Base-by-base conservation (phyloP, 2,329 filamentous ascomycete species). In the Fusarium sp. region DNA sequence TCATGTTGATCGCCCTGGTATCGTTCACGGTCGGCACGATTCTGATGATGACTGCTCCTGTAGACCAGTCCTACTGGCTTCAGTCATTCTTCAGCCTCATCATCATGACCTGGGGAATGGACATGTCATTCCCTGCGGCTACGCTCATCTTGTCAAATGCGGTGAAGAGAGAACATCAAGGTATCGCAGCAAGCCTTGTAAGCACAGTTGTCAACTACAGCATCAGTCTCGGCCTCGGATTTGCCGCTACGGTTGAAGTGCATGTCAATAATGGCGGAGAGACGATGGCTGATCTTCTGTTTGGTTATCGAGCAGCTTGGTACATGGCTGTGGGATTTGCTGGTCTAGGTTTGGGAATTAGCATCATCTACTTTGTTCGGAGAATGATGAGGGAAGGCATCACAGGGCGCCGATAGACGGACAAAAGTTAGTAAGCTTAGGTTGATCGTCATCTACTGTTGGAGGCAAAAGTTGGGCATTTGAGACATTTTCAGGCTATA, bases 121-220 rank as follows among this genome's bases (percentile, higher is more conserved):
- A 93, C 77, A 92, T 92, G 85, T 89, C 85, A 3, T 92, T 92
- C 73, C 91, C 91, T 0, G 88, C 90, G 0, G 89, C 88, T 0
- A 91, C 87, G 0, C 77, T 92, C 14, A 85, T 92, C 33, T 82
- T 93, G 10, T 89, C 86, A 33, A 87, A 92, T 71, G 82, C 82
- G 2, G 83, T 87, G 0, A 78, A 82, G 14, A 83, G 81, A 63
- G 80, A 84, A 46, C 82, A 88, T 64, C 85, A 87, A 74, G 85
- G 85, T 5, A 83, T 87, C 12, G 85, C 81, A 0, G 85, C 84
- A 11, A 89, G 86, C 20, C 78, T 93, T 7, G 88, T 92, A 35
- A 90, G 87, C 66, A 92, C 91, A 0, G 84, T 92, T 12, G 88
- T 93, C 69, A 93, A 94, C 79, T 94, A 93, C 77, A 88, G 87